A percentile compares a stretch with the other conserved stretches of the same genome.
phyloP scores from a whole-genome alignment of 1,284 basidiomycete species.

The Dichomitus squalens region DNA sequence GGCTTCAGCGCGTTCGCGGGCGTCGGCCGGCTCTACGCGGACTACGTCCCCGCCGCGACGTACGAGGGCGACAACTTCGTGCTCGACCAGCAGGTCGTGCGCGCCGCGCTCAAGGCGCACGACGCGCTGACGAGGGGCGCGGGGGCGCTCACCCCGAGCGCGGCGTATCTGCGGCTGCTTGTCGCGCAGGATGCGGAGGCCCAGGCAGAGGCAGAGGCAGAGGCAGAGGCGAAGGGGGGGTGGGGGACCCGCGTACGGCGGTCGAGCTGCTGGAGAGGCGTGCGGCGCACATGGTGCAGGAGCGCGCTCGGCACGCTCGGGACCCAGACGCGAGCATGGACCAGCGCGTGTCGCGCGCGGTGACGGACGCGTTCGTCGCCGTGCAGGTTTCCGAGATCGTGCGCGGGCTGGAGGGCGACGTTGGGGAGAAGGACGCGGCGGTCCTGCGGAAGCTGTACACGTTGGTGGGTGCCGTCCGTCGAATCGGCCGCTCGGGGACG shows the following conservation, averaged over 20 bases:
- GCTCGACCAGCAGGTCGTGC: constrained; percentile 72
- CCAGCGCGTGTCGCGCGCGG: constrained; percentile 60
- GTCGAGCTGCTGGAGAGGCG: constrained; percentile 61
- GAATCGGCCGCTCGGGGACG: background rate
- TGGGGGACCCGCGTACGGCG: constrained; percentile 38
- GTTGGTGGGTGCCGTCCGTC: constrained; percentile 41
- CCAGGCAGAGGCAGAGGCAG: background rate
- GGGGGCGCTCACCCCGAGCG: constrained; percentile 46
- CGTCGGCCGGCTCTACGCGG: constrained; percentile 64
- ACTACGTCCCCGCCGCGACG: constrained; percentile 68
- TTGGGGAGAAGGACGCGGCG: constrained; percentile 35
- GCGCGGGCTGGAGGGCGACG: constrained; percentile 27
- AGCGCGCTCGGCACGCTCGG: constrained; percentile 42
- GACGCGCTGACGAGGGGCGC: constrained; percentile 26
- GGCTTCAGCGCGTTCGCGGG: constrained; percentile 75
- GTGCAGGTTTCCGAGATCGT: constrained; percentile 54
- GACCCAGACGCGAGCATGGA: constrained; percentile 54
- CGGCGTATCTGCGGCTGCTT: constrained; percentile 56
- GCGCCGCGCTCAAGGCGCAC: constrained; percentile 67
- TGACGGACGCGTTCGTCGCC: constrained; percentile 71
- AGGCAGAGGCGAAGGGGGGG: background rate
- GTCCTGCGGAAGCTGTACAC: constrained; percentile 48
- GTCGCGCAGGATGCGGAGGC: constrained; percentile 2
- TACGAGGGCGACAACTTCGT: constrained; percentile 81
- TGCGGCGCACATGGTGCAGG: constrained; percentile 58